Percentiles rank a stretch among this genome's conserved stretches.
phyloP scores from a whole-genome alignment of 2,329 filamentous ascomycete species.

The Trichoderma simmonsii region DNA sequence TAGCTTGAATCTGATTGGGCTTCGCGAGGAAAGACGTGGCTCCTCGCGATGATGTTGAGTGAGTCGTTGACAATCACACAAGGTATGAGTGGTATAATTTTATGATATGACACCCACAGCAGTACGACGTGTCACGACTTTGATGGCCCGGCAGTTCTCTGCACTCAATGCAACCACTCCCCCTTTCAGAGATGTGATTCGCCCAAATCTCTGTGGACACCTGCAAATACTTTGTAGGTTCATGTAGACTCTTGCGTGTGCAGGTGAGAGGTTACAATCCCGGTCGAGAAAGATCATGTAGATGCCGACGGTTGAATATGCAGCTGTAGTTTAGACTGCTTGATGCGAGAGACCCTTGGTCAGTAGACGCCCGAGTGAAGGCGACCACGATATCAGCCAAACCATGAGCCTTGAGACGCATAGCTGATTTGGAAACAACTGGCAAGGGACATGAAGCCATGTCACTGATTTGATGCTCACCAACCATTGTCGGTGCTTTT shows the following conservation, averaged over 20 bases:
- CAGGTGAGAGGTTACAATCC: background rate
- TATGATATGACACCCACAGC: background rate
- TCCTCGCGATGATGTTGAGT: background rate
- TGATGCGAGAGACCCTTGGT: background rate
- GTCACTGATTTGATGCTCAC: background rate
- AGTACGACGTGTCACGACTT: background rate
- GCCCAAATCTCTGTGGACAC: background rate
- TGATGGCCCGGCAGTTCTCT: background rate
- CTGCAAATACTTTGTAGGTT: background rate
- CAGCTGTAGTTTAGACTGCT: background rate
- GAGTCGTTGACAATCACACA: background rate
- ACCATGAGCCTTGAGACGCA: background rate
- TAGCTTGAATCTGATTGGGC: background rate
- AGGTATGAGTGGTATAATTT: background rate
- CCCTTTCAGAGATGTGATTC: background rate
- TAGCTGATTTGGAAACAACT: background rate
- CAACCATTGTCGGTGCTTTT: background rate
- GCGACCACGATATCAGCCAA: background rate
- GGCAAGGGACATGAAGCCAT: background rate
- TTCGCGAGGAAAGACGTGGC: background rate
- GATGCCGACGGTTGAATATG: background rate
- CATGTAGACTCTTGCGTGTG: background rate
- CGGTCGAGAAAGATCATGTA: background rate
- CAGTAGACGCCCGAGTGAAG: background rate
- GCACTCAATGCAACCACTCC: background rate